phyloP scores from a whole-genome alignment of 768 basidiomycete species.

The Porpolomopsis calyptriformis region DNA sequence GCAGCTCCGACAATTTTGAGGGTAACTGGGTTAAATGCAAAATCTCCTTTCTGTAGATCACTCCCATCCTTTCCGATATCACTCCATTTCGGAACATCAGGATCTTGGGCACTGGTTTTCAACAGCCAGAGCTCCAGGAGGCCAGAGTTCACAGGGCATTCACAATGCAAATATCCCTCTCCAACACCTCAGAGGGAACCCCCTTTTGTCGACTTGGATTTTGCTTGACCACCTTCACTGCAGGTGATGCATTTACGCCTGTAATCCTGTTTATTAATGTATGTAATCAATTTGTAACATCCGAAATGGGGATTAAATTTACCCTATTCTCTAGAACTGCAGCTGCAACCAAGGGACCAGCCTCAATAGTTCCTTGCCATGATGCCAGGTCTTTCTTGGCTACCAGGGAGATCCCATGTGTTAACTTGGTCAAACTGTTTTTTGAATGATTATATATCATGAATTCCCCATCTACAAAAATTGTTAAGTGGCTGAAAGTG shows the following conservation, averaged over 20 bases:
- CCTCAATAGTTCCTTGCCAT: neutral
- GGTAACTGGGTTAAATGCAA: neutral
- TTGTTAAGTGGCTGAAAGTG: too few relatives aligned
- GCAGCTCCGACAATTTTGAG: neutral
- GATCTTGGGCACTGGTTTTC: neutral
- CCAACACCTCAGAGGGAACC: neutral
- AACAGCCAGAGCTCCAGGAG: neutral
- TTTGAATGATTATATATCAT: too few relatives aligned
- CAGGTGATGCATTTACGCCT: neutral
- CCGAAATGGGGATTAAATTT: neutral
- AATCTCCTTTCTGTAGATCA: neutral
- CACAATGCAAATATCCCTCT: neutral
- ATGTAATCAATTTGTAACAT: neutral
- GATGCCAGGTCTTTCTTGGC: neutral
- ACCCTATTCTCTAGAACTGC: neutral
- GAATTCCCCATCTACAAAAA: neutral
- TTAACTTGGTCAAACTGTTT: neutral
- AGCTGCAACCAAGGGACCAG: neutral
- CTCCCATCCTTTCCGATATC: neutral
- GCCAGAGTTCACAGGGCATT: neutral
- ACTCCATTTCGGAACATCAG: neutral
- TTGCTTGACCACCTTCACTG: neutral
- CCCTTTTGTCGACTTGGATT: constrained; percentile 2
- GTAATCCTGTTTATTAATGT: neutral
- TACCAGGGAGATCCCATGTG: neutral